A percentile compares a stretch with the other conserved stretches of the same genome.
Evolutionary conservation across 768 basidiomycete species (phyloP).

Genomic region (Calvatia gigantea): DNA sequence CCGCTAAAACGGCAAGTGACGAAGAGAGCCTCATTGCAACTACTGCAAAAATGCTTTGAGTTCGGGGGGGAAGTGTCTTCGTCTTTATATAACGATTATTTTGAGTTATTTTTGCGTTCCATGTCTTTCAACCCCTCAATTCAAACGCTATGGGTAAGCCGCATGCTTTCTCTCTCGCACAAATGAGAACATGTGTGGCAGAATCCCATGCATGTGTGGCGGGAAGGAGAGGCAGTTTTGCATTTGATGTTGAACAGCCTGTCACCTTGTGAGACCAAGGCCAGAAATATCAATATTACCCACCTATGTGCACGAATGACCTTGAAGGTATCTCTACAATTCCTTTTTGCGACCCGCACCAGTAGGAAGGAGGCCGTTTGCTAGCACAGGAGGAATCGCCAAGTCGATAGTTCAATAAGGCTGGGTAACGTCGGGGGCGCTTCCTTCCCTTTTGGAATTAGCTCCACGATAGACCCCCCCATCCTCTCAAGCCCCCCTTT

Average conservation of each 20-base stretch:
- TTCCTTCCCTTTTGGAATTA: neutral
- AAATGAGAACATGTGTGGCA: constrained; percentile 1
- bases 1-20: neutral
- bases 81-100: neutral
- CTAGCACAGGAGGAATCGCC: neutral
- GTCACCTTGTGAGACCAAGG: neutral
- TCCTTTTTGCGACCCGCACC: neutral
- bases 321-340: neutral
- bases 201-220: neutral
- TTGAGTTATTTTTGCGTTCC: constrained; percentile 2
- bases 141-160: neutral
- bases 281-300: constrained; percentile 1
- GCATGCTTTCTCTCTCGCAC: neutral
- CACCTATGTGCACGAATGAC: constrained; percentile 4
- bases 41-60: neutral
- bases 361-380: neutral
- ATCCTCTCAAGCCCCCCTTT: neutral
- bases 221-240: neutral
- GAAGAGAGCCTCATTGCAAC: constrained; percentile 1
- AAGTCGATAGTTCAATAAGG: neutral
- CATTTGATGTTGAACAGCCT: neutral
- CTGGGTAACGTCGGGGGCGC: neutral
- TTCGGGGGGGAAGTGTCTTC: neutral
- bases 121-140: neutral
- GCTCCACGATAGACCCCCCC: neutral